Conservation (phyloP, 306 rosid genomes). For the Lathyrus oleraceus region DNA sequence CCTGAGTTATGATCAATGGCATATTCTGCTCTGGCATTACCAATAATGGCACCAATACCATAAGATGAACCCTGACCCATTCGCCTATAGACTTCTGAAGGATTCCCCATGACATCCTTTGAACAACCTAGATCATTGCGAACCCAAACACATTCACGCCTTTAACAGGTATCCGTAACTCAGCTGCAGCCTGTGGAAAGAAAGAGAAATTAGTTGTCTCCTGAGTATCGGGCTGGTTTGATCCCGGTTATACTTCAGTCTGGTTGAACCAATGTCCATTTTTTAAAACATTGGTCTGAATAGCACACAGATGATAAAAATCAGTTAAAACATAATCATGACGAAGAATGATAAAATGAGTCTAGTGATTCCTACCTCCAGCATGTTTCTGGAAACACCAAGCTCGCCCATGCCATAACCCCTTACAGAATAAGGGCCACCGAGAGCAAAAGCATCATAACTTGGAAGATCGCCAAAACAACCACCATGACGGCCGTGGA, state of each 20-base stretch:
- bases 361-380: constrained; percentile 64
- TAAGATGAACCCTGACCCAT: constrained; percentile 89
- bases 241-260: no score
- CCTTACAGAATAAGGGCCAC: constrained; percentile 97
- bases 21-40: constrained; percentile 88
- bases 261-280: no score
- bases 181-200: constrained; percentile 81
- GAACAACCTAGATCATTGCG: constrained; percentile 92
- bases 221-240: no score
- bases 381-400: constrained; percentile 89
- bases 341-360: no score
- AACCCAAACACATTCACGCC: constrained; percentile 83
- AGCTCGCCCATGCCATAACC: constrained; percentile 98
- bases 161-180: constrained; percentile 79
- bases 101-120: constrained; percentile 88
- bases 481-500: constrained; percentile 97
- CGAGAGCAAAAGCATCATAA: constrained; percentile 94
- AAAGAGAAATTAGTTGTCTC: constrained; percentile 2
- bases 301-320: neutral
- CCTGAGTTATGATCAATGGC: constrained; percentile 94
- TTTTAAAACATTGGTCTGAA: no score
- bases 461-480: constrained; percentile 99
- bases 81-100: constrained; percentile 89
- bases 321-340: no score
- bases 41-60: constrained; percentile 85